A percentile compares a stretch with the other conserved stretches of the same genome.
phyloP scores from a whole-genome alignment of 2,329 filamentous ascomycete genomes.

The Periconia sp. region DNA sequence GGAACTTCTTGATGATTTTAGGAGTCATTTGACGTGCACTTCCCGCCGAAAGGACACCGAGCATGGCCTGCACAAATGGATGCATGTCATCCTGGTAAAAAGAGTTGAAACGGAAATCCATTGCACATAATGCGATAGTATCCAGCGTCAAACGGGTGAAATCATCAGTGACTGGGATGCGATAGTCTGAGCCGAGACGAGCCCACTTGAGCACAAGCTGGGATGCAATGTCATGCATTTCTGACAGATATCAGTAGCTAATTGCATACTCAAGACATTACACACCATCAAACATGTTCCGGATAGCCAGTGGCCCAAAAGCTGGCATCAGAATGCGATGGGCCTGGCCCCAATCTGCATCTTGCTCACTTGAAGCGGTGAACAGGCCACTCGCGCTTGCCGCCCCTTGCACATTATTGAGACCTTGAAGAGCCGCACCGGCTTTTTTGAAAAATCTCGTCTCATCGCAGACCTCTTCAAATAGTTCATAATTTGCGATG shows the following conservation, averaged over 20 bases:
- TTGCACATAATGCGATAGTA: slow-evolving; percentile 35
- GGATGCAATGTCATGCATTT: slow-evolving; percentile 67
- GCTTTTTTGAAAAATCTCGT: slow-evolving; percentile 16
- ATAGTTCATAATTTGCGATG: slow-evolving; percentile 8
- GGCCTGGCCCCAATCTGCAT: slow-evolving; percentile 15
- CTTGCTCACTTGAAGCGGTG: slow-evolving; percentile 18
- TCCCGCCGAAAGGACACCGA: slow-evolving; percentile 18
- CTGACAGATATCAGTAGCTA: too few relatives aligned
- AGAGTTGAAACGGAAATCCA: slow-evolving; percentile 39
- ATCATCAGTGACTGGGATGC: slow-evolving; percentile 33
- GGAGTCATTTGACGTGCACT: slow-evolving; percentile 12
- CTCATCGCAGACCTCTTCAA: slow-evolving; percentile 19
- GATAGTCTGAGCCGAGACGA: slow-evolving; percentile 48
- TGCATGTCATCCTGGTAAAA: slow-evolving; percentile 33
- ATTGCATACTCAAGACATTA: too few relatives aligned
- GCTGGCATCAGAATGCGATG: slow-evolving; percentile 68
- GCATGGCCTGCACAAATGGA: slow-evolving; percentile 35
- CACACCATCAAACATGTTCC: slow-evolving; percentile 64
- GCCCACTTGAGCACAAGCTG: slow-evolving; percentile 71
- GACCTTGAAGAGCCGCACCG: not conserved
- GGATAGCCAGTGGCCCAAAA: slow-evolving; percentile 70
- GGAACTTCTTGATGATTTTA: slow-evolving; percentile 13
- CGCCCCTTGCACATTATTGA: not conserved
- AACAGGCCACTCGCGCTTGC: slow-evolving; percentile 5
- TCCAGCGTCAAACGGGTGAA: slow-evolving; percentile 37